These are phyloP conservation scores for Trichoderma cornu-damae DNA, from an alignment of 2,329 filamentous ascomycete genomes.

Conservation along the genomic window DNA sequence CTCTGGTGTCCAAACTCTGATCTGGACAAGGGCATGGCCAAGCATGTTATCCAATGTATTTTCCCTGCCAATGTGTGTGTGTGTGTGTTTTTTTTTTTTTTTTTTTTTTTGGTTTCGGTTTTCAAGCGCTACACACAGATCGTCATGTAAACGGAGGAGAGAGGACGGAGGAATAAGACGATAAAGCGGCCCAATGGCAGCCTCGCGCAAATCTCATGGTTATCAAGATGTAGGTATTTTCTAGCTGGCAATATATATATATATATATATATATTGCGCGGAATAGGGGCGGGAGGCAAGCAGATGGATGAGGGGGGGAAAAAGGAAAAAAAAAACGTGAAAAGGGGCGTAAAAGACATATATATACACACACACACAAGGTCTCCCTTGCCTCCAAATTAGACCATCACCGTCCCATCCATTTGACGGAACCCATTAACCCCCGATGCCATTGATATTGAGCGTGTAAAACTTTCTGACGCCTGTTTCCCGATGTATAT, in stretches of 20 bases:
- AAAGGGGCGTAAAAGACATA: neutral
- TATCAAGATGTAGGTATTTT: constrained; percentile 5
- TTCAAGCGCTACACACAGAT: neutral
- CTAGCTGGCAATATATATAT: constrained; percentile 9
- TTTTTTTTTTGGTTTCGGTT: neutral
- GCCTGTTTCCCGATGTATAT: neutral
- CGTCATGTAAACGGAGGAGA: neutral
- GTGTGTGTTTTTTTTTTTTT: neutral
- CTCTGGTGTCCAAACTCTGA: constrained; percentile 44
- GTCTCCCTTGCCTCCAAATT: neutral
- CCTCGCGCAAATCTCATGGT: constrained; percentile 3
- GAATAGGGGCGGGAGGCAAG: no score
- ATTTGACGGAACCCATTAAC: neutral
- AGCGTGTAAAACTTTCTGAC: neutral
- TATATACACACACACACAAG: neutral
- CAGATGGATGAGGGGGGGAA: neutral
- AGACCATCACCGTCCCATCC: neutral
- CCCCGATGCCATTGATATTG: neutral
- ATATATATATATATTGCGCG: no score
- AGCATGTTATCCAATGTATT: no score
- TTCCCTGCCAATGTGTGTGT: no score
- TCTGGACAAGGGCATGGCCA: no score
- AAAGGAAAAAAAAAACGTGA: neutral
- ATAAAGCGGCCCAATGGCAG: neutral
- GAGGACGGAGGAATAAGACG: neutral